These are phyloP conservation scores for Penicillium sp. DNA, from an alignment of 2,329 filamentous ascomycete species.

Conservation along the genomic window DNA sequence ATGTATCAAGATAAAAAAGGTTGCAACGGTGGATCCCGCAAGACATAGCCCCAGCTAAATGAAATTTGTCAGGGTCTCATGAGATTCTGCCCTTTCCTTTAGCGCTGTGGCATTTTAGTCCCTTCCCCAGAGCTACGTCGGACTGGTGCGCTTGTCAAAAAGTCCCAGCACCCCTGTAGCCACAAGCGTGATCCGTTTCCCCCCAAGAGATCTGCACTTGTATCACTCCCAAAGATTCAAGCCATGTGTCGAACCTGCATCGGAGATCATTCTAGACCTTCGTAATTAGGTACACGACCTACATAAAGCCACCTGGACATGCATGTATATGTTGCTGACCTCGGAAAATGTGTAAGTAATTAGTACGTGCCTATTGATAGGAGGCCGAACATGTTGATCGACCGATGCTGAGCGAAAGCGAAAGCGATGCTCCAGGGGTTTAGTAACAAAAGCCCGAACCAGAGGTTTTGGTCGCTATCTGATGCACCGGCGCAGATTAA, in stretches of 20 bases:
- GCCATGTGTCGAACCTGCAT: conserved; percentile 2
- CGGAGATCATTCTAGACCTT: background rate
- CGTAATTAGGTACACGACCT: too few species aligned
- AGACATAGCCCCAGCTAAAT: background rate
- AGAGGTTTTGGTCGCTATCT: background rate
- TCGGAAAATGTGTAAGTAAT: too few species aligned
- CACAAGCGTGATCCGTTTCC: conserved; percentile 4
- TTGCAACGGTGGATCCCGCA: conserved; percentile 2
- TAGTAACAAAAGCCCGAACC: background rate
- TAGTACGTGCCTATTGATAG: too few species aligned
- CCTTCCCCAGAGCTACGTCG: background rate
- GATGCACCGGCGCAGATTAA: background rate
- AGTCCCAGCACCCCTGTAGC: background rate
- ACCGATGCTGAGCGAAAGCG: background rate
- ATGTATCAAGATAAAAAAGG: conserved; percentile 2
- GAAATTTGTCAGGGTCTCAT: conserved; percentile 1
- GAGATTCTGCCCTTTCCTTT: background rate
- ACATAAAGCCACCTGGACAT: background rate
- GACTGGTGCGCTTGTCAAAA: background rate
- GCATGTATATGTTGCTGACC: background rate
- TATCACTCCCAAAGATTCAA: background rate
- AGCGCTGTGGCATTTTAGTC: background rate
- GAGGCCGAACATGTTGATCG: too few species aligned
- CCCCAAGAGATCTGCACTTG: conserved; percentile 7
- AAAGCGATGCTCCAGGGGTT: too few species aligned